These are phyloP conservation scores for Fallopia convolvulus DNA, from an alignment of 148 eudicot species.

Conservation along the genomic window DNA sequence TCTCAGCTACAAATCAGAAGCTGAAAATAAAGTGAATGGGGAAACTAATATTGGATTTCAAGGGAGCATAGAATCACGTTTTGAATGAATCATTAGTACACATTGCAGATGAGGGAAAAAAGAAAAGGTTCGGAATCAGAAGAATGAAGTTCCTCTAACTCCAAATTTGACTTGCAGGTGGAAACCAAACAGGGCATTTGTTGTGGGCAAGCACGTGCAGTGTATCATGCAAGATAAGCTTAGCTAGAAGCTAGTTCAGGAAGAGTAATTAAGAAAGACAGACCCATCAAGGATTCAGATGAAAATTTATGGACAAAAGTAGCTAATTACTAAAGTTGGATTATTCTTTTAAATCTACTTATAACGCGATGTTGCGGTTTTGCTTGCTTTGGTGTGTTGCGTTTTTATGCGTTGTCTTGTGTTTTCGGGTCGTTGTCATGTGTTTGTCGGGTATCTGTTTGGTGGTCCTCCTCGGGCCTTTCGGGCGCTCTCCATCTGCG, in stretches of 20 bases:
- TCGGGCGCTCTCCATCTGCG: no score
- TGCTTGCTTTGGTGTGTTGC: no score
- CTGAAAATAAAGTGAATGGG: not conserved
- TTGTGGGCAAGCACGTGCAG: conserved; percentile 1
- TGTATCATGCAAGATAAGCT: not conserved
- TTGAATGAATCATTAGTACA: not conserved
- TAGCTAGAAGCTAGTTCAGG: conserved; percentile 1
- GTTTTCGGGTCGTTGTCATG: no score
- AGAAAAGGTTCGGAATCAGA: not conserved
- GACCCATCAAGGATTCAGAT: no score
- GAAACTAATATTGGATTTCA: not conserved
- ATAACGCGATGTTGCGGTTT: no score
- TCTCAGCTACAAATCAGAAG: conserved; percentile 8
- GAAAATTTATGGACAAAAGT: no score
- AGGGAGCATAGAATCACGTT: not conserved
- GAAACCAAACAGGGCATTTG: not conserved
- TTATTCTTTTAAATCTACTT: no score
- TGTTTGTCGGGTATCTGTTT: no score
- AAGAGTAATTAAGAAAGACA: not conserved
- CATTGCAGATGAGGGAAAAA: not conserved
- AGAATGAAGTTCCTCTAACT: not conserved
- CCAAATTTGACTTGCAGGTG: conserved; percentile 5
- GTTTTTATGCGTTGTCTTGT: no score
- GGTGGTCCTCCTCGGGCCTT: no score
- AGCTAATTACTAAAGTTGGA: no score